Percentiles rank a stretch among this genome's conserved stretches.
Conservation (phyloP, 495 filamentous ascomycete species). For the Melanomma pulvis-pyrius region DNA sequence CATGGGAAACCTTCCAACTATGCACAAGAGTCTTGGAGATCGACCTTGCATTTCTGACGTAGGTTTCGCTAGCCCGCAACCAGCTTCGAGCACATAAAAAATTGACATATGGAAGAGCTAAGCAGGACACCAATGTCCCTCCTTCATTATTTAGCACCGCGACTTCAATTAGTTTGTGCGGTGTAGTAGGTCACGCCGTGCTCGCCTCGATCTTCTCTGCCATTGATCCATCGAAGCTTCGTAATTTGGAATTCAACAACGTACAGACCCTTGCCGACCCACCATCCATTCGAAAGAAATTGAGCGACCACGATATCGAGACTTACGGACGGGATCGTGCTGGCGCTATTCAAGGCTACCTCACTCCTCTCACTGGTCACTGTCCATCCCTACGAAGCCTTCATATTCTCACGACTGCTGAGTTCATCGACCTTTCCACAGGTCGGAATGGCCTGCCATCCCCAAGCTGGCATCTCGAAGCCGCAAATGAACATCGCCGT, state of each 20-base stretch:
- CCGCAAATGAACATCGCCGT: not conserved
- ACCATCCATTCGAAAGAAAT: not conserved
- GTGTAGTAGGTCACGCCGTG: slow-evolving; percentile 6
- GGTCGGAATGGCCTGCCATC: not conserved
- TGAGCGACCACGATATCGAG: not conserved
- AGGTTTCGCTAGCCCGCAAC: no score
- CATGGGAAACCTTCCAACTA: slow-evolving; percentile 1
- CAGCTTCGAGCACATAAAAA: no score
- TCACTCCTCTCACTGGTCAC: not conserved
- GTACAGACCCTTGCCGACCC: slow-evolving; percentile 8
- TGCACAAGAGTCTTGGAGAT: slow-evolving; percentile 1
- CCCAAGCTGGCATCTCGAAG: not conserved
- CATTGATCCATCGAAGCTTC: slow-evolving; percentile 12
- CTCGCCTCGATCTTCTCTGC: not conserved
- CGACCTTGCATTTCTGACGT: slow-evolving; percentile 18
- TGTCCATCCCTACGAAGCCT: slow-evolving; percentile 4
- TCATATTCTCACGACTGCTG: slow-evolving; percentile 1
- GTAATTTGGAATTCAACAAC: slow-evolving; percentile 9
- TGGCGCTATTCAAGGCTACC: slow-evolving; percentile 10
- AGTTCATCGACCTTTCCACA: slow-evolving; percentile 1
- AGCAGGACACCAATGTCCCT: not conserved
- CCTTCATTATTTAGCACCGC: slow-evolving; percentile 4
- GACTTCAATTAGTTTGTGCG: slow-evolving; percentile 7
- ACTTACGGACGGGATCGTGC: not conserved
- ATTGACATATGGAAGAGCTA: no score